phyloP scores from a whole-genome alignment of 1,139 yeast genomes.

The Blastobotrys aristatus region DNA sequence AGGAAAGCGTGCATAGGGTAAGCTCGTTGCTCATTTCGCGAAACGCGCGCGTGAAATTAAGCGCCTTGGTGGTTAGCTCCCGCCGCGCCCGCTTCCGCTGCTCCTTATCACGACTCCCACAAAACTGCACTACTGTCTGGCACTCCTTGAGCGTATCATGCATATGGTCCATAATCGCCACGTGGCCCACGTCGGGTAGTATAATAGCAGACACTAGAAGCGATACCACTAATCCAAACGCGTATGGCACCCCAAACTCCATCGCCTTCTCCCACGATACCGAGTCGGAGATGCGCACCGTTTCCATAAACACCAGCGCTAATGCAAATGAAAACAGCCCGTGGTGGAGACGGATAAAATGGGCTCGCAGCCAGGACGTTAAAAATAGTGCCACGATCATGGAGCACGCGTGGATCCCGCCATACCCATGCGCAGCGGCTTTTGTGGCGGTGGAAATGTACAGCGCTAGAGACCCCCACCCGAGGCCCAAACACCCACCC shows the following conservation, averaged over 20 bases:
- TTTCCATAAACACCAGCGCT: constrained; percentile 35
- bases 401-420: constrained; percentile 45
- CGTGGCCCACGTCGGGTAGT: constrained; percentile 41
- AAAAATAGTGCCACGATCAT: constrained; percentile 37
- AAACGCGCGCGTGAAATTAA: constrained; percentile 38
- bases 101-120: constrained; percentile 17
- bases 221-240: constrained; percentile 41
- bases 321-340: constrained; percentile 36
- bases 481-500: constrained; percentile 47
- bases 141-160: constrained; percentile 20
- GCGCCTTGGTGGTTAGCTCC: constrained; percentile 32
- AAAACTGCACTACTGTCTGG: constrained; percentile 15
- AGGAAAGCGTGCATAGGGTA: constrained; percentile 36
- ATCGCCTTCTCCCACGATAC: constrained; percentile 38
- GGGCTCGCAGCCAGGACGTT: constrained; percentile 41
- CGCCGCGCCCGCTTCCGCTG: constrained; percentile 21
- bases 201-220: constrained; percentile 35
- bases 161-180: constrained; percentile 20
- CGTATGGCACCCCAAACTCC: constrained; percentile 43
- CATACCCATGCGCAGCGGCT: constrained; percentile 41
- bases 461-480: constrained; percentile 43
- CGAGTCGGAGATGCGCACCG: constrained; percentile 20
- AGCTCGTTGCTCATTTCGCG: constrained; percentile 44
- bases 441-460: constrained; percentile 40
- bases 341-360: constrained; percentile 40